Conservation (phyloP, 768 basidiomycete genomes). For the Lanmaoa rubissima region DNA sequence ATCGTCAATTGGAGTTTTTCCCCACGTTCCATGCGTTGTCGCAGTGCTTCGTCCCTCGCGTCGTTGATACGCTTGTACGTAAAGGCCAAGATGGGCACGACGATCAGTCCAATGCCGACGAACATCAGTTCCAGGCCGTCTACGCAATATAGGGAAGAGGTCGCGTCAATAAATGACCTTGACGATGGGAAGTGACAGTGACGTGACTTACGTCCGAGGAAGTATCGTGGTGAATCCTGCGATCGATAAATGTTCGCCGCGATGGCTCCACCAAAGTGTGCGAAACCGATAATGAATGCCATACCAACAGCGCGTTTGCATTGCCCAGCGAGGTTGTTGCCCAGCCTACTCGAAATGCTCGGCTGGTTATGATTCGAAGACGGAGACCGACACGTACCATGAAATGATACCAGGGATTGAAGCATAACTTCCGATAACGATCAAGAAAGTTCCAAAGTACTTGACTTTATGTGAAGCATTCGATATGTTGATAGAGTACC, state of each 20-base stretch:
- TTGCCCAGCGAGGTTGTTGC: conserved; percentile 53
- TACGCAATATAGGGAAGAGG: conserved; percentile 15
- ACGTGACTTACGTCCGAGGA: conserved; percentile 55
- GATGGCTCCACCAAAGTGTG: conserved; percentile 66
- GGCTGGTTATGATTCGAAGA: not conserved
- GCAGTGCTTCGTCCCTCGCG: conserved; percentile 39
- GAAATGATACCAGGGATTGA: conserved; percentile 58
- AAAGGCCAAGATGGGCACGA: conserved; percentile 46
- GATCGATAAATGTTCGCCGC: conserved; percentile 61
- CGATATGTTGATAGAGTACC: conserved; percentile 65
- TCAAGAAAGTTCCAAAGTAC: conserved; percentile 73
- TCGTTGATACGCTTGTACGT: conserved; percentile 56
- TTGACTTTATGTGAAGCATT: conserved; percentile 50
- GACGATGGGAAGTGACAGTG: too few species aligned
- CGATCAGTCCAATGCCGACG: conserved; percentile 59
- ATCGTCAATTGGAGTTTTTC: conserved; percentile 16
- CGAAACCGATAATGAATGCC: conserved; percentile 51
- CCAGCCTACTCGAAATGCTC: conserved; percentile 43
- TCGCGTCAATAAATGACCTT: not conserved
- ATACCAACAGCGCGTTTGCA: conserved; percentile 70
- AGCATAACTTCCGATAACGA: conserved; percentile 58
- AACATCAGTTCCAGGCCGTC: conserved; percentile 69
- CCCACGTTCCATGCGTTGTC: conserved; percentile 15
- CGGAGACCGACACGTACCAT: conserved; percentile 44
- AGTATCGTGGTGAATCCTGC: conserved; percentile 57